Base-by-base conservation (phyloP, 2,329 filamentous ascomycete genomes). In the Paecilomyces sp. region DNA sequence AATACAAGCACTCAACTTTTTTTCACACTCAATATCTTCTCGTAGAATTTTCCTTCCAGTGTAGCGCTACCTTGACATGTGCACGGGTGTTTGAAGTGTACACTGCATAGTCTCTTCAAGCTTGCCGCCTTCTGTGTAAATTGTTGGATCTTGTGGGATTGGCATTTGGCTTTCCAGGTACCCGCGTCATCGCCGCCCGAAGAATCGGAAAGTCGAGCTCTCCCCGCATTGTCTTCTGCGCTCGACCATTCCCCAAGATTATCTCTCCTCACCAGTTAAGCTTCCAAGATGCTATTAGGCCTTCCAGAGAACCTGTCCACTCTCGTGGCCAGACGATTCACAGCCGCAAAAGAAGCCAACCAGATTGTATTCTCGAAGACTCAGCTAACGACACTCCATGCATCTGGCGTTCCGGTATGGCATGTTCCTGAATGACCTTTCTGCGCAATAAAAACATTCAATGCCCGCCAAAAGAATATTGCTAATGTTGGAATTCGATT, bases 361-460 rank as follows among this genome's bases (percentile, higher is more conserved):
- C 68, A 72, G 56, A 65, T 79, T 1, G 61, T 74, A 13, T 77
- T 79, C 62, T 77, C 76, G 11, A 61, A 67, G 24, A 78, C 76
- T 1, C 70, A 77, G 56, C 65, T 77, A 31, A 67, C 74, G 5
- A 73, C 73, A 31, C 62, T 78, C 28, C 67, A 67, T 47, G 64
- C 68, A 0, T 67, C 67, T 52, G 72, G 70, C 53, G 65, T 76
- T 31, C 68, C 74, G 11, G 75, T 78, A 69, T 62, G 66, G 6
- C n/a, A 22, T 5, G 8, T 3, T n/a, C 25, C 25, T 28, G 25
- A 11, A 33, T 47, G 15, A 4, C 41, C 13, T 22, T 1, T n/a
- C 41, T 47, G n/a, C 5, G 7, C n/a, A 22, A 6, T 3, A 47
- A 3, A 8, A 18, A 6, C 3, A 8, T 15, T 15, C n/a, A 47